These are phyloP conservation scores for Lagenidium giganteum DNA, from an alignment of 352 stramenopile genomes.

Conservation along the genomic window DNA sequence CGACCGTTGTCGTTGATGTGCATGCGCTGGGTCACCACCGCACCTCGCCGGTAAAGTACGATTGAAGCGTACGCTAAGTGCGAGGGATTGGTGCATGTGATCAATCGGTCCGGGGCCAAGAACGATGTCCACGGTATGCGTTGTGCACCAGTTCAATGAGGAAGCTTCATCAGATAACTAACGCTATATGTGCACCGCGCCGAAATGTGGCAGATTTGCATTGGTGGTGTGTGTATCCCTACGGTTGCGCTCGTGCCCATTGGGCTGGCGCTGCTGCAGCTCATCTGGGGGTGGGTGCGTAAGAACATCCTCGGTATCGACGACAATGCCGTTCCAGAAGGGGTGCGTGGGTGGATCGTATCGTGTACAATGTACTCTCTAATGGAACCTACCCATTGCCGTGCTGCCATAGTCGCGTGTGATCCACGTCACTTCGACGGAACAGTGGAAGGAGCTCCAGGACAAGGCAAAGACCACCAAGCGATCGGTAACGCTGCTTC, in stretches of 20 bases:
- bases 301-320: constrained; percentile 53
- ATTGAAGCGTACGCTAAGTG: no score
- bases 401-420: constrained; percentile 40
- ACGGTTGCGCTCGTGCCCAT: constrained; percentile 72
- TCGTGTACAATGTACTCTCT: constrained; percentile 33
- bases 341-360: no score
- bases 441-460: constrained; percentile 75
- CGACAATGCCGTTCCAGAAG: constrained; percentile 40
- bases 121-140: no score
- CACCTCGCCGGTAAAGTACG: no score
- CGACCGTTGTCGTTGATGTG: no score
- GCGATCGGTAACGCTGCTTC: constrained; percentile 37
- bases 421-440: constrained; percentile 58
- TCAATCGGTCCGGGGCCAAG: no score
- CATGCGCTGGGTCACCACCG: no score
- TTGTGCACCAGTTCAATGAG: no score
- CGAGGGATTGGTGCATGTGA: no score
- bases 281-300: constrained; percentile 65
- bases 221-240: constrained; percentile 73
- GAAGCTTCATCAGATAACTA: no score
- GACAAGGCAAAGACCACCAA: constrained; percentile 62
- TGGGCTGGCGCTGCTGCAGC: constrained; percentile 63
- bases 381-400: background rate
- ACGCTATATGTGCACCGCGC: no score
- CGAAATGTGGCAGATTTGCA: no score